Evolutionary conservation across 805 yeast species (phyloP), one percentile per base, ranked within the genome.

Genomic region (Candida nemodendra): DNA sequence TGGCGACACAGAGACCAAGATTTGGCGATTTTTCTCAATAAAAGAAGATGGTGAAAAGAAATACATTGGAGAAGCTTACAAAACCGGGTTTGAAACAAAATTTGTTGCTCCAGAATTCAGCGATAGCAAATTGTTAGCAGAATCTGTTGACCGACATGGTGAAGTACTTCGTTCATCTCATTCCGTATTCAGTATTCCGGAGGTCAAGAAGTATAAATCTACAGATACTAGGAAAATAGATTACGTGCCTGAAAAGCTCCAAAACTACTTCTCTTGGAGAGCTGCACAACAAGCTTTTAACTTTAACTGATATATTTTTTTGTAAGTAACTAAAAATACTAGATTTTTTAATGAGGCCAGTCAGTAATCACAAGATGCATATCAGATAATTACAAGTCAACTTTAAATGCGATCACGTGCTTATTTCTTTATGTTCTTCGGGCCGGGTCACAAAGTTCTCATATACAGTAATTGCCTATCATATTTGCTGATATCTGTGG

Each of bases 1-100:
- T 46, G 70, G 68, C n/a, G 69, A 64, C 36, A 64, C 69, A 3
- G 37, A 45, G 18, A 63, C 68, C 21, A 50, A 50, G 32, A 30
- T 25, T 8, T 65, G 70, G 69, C 53, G 50, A 35, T 46, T 57
- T 36, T 57, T 38, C 33, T 36, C 35, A 9, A 46, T 54, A 22
- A n/a, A n/a, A n/a, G 38, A 44, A 9, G 42, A 32, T 15, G 47
- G 49, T 7, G 27, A 27, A 32, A 48, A 32, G 39, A 39, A 14
- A 14, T 36, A 37, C 14, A 27, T 54, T 7, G 58, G 53, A 15
- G 51, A 47, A 41, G 26, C 49, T 8, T 33, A 42, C 6, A 57
- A 42, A 42, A 45, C 53, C 11, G 64, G 66, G 2, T 64, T 61
- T 40, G 66, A 64, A 42, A 59, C 65, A 6, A 18, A 36, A 14